Conservation (phyloP, 2,329 filamentous ascomycete species). For the Cercospora citrullina region DNA sequence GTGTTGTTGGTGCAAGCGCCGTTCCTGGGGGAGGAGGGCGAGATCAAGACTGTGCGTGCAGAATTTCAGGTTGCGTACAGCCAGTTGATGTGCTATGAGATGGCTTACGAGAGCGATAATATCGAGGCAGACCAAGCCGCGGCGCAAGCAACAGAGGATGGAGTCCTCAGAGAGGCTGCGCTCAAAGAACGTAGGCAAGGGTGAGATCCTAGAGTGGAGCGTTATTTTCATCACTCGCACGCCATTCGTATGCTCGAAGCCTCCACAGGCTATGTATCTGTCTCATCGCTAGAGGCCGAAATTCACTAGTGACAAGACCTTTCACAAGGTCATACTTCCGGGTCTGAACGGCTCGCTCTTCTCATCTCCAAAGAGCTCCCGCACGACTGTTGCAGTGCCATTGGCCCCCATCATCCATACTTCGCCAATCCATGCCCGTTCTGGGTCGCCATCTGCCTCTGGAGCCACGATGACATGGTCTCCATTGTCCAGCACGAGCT, state of each 20-base stretch:
- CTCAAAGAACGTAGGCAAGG: not conserved
- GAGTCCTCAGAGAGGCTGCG: not conserved
- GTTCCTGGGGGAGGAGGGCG: not conserved
- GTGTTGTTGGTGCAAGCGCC: not conserved
- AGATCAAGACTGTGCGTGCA: not conserved
- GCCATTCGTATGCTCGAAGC: not conserved
- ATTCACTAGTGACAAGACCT: not conserved
- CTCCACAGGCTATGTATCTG: not conserved
- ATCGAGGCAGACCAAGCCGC: not conserved
- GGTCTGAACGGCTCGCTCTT: conserved; percentile 1
- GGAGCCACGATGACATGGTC: conserved; percentile 1
- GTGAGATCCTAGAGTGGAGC: not conserved
- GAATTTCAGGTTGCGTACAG: conserved; percentile 2
- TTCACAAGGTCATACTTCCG: not conserved
- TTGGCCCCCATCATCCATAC: not conserved
- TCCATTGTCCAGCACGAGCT: conserved; percentile 1
- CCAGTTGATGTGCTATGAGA: not conserved
- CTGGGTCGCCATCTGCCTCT: not conserved
- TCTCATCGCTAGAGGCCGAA: not conserved
- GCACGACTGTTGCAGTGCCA: not conserved
- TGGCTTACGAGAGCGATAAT: not conserved
- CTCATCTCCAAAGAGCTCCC: not conserved
- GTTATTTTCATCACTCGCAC: not conserved
- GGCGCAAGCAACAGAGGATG: not conserved
- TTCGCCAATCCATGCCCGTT: not conserved